Evolutionary conservation across 257 asterid species (phyloP), one percentile per base, ranked within the genome.

Genomic region (Solanum microdontum): DNA sequence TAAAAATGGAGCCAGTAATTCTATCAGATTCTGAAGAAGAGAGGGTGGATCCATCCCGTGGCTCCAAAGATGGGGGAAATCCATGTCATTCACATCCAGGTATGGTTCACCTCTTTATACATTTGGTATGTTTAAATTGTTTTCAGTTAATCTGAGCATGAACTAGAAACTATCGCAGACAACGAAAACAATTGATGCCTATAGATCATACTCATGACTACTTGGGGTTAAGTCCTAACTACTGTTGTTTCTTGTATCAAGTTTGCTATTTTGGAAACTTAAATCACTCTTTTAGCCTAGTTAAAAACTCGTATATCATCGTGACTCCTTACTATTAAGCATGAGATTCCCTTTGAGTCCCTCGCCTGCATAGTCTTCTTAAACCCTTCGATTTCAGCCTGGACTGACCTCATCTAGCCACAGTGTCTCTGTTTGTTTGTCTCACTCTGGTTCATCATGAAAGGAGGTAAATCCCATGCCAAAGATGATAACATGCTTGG

Each of bases 401-500:
- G 33, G 2, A 24, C 73, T 24, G 36, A 30, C 24, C 43, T 72
- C 13, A 70, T 23, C 13, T 8, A 15, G 79, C 13, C 79, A 32
- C 14, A 24, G 4, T 15, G 48, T 17, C n/a, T 19, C 82, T 73
- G n/a, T 70, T 11, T 70, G 8, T 70, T 30, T 30, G 12, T 70
- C 11, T 68, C 75, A 14, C 39, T 15, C 40, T 70, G 39, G 39
- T 70, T 70, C 55, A 88, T 26, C 90, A 94, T 96, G 98, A 94
- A 93, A 73, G 94, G 96, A 73, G 94, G 93, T 14, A 94, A 91
- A 92, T 91, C 96, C 55, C 92, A 89, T 90, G 85, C 94, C 0
- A 94, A 92, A 86, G 91, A 95, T 24, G 98, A 96, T 66, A 82
- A 88, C 55, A 94, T 89, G 98, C 91, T 91, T 5, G 24, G 96